A percentile compares a stretch with the other conserved stretches of the same genome.
Evolutionary conservation across 2,329 filamentous ascomycete species (phyloP).

Genomic region (Cercospora canescens): DNA sequence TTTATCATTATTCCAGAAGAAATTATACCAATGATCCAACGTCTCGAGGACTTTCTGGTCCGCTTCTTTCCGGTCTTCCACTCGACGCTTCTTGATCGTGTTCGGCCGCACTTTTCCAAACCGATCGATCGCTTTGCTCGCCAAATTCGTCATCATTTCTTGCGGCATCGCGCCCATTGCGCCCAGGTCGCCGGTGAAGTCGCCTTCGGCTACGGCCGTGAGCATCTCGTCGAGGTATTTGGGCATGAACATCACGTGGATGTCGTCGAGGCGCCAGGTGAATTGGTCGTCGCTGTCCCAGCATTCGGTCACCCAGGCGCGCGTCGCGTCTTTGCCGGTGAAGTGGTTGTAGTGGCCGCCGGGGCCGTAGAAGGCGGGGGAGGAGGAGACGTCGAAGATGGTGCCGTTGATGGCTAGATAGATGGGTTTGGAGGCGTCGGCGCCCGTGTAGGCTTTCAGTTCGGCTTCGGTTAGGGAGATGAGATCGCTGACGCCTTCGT

Average conservation of each 20-base stretch:
- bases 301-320: conserved; percentile 36
- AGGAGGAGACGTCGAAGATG: conserved; percentile 35
- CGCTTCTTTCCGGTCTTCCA: conserved; percentile 49
- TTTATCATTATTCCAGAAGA: conserved; percentile 29
- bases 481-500: neutral
- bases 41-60: conserved; percentile 60
- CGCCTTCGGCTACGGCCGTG: conserved; percentile 19
- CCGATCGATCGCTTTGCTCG: conserved; percentile 29
- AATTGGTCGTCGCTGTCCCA: conserved; percentile 33
- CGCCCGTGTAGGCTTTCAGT: conserved; percentile 29
- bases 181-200: conserved; percentile 22
- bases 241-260: conserved; percentile 32
- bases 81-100: conserved; percentile 24
- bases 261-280: conserved; percentile 28
- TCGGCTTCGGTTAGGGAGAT: conserved; percentile 26
- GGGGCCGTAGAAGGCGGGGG: conserved; percentile 34
- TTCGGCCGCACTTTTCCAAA: conserved; percentile 23
- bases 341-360: conserved; percentile 35
- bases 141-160: conserved; percentile 30
- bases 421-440: conserved; percentile 29
- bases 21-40: conserved; percentile 63
- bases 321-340: conserved; percentile 32
- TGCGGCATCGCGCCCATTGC: conserved; percentile 21
- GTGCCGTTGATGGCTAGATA: conserved; percentile 35
- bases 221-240: conserved; percentile 33